Percentiles rank a stretch among this genome's conserved stretches.
These are phyloP conservation scores for Aspergillus ibericus DNA, from an alignment of 2,329 filamentous ascomycete species.

Conservation along the genomic window DNA sequence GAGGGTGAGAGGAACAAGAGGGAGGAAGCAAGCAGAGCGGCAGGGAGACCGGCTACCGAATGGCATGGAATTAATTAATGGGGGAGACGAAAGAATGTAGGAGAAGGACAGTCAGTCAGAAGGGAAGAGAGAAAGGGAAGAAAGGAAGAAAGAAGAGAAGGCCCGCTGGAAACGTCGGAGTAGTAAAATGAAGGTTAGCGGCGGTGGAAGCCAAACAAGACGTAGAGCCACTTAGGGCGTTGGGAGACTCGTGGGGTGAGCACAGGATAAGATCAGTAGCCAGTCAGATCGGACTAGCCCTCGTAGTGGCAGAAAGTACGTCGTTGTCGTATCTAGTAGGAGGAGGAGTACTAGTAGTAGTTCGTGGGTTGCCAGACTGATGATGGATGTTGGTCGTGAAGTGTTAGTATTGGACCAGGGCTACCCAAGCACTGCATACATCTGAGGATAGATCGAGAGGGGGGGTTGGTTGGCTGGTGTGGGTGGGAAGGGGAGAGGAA, in stretches of 20 bases:
- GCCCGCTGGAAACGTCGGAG: conserved; percentile 15
- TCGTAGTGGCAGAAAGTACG: conserved; percentile 9
- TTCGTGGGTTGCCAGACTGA: background rate
- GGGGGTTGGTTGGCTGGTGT: conserved; percentile 16
- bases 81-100: background rate
- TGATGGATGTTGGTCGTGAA: background rate
- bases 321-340: background rate
- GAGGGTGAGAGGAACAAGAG: conserved; percentile 13
- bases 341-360: too few relatives aligned
- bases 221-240: conserved; percentile 31
- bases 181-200: conserved; percentile 21
- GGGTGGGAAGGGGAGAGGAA: conserved; percentile 13
- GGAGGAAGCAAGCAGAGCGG: conserved; percentile 4
- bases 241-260: conserved; percentile 21
- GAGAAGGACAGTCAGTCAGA: background rate
- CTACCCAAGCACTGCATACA: conserved; percentile 11
- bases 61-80: background rate
- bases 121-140: conserved; percentile 6
- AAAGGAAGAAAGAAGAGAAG: conserved; percentile 13
- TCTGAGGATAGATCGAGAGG: background rate
- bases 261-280: conserved; percentile 16
- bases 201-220: conserved; percentile 28
- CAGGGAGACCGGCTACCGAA: background rate
- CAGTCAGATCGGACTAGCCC: conserved; percentile 5
- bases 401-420: background rate